Evolutionary conservation across 228 moss, liverwort and hornwort genomes (phyloP).

Genomic region (Sphagnum fallax): DNA sequence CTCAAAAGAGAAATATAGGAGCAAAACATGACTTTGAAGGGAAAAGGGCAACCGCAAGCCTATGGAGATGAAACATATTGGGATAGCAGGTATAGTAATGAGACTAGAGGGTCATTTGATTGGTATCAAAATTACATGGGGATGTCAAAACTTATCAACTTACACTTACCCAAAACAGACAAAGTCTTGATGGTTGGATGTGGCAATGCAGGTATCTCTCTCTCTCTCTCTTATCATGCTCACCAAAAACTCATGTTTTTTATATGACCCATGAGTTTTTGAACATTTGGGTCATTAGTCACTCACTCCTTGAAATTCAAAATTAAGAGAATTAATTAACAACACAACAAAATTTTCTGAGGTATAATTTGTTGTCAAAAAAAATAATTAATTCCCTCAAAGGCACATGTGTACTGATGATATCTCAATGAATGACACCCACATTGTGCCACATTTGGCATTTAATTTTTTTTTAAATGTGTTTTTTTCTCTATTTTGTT

Average conservation of each 20-base stretch:
- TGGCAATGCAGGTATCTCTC: slow-evolving; percentile 64
- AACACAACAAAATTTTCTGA: too few species aligned
- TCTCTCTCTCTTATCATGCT: too few species aligned
- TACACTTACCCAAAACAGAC: slow-evolving; percentile 50
- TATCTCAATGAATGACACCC: too few species aligned
- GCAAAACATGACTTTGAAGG: slow-evolving; percentile 37
- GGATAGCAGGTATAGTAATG: slow-evolving; percentile 78
- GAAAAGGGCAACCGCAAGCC: slow-evolving; percentile 69
- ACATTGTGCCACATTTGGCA: too few species aligned
- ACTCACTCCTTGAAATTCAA: too few species aligned
- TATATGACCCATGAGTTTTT: background rate
- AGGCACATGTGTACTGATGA: too few species aligned
- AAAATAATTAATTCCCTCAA: too few species aligned
- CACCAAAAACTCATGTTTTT: background rate
- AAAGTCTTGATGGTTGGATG: slow-evolving; percentile 90
- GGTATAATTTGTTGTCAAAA: too few species aligned
- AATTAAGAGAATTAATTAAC: too few species aligned
- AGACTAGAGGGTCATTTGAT: slow-evolving; percentile 68
- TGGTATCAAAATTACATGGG: slow-evolving; percentile 85
- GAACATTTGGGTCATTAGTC: background rate
- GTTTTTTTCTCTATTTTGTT: background rate
- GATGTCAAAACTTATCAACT: slow-evolving; percentile 70
- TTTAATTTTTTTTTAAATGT: too few species aligned
- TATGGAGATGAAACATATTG: slow-evolving; percentile 91
- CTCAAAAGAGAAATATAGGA: too few species aligned